phyloP scores from a whole-genome alignment of 1,284 basidiomycete species.

The Malassezia arunalokei region DNA sequence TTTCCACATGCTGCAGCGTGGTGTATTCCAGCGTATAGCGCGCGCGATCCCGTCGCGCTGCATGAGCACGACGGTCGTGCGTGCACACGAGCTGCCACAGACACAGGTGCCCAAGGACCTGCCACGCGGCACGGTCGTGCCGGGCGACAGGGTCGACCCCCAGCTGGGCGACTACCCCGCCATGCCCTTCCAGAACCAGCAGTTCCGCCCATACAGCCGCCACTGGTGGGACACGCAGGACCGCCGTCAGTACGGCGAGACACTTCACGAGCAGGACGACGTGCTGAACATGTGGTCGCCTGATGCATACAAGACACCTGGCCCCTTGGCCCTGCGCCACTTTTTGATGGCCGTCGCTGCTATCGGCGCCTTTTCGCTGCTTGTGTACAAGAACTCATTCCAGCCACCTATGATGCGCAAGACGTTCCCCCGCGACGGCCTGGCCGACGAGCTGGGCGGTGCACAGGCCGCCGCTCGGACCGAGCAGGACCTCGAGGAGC shows the following conservation, averaged over 20 bases:
- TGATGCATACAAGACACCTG: conserved; percentile 32
- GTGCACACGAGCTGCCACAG: neutral
- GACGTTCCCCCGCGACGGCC: conserved; percentile 42
- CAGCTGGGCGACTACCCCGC: conserved; percentile 45
- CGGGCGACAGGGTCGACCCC: conserved; percentile 29
- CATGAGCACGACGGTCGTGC: neutral
- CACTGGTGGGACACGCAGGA: conserved; percentile 45
- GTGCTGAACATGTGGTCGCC: conserved; percentile 44
- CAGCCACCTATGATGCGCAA: conserved; percentile 36
- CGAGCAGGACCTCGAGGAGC: neutral
- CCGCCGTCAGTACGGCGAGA: conserved; percentile 44
- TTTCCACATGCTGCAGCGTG: neutral
- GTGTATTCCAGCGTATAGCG: conserved; percentile 3
- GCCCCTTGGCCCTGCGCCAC: conserved; percentile 32
- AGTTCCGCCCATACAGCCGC: conserved; percentile 34
- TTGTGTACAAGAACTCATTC: conserved; percentile 30
- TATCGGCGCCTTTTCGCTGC: conserved; percentile 20
- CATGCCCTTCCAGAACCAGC: conserved; percentile 27
- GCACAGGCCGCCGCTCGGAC: neutral
- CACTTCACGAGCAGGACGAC: conserved; percentile 44
- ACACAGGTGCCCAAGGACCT: neutral
- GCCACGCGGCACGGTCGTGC: conserved; percentile 9
- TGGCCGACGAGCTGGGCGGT: conserved; percentile 35
- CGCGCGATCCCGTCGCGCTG: conserved; percentile 1
- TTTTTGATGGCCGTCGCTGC: conserved; percentile 29